phyloP scores from a whole-genome alignment of 192 early-diverging fungal genomes.

The Gonapodya sp. region DNA sequence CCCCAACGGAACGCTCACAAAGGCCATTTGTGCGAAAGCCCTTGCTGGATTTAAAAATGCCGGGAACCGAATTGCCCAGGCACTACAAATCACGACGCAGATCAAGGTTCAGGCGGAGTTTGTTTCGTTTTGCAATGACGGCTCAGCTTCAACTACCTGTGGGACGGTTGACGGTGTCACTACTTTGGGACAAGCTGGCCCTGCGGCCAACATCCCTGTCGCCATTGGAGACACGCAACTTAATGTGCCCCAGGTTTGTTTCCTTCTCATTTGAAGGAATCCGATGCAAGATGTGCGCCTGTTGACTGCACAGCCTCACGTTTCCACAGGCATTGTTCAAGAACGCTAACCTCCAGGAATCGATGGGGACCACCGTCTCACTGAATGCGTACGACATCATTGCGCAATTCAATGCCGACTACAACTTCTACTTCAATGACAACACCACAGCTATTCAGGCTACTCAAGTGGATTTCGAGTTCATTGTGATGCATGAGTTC shows the following conservation, averaged over 20 bases:
- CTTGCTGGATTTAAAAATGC: neutral
- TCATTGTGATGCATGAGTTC: constrained; percentile 8
- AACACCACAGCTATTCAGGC: neutral
- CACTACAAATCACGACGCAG: neutral
- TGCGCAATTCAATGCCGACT: constrained; percentile 9
- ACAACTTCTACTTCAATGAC: constrained; percentile 5
- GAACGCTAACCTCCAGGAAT: neutral
- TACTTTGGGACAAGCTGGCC: neutral
- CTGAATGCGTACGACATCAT: constrained; percentile 3
- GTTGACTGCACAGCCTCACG: too few relatives aligned
- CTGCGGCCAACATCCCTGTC: neutral
- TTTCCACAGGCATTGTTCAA: constrained; percentile 2
- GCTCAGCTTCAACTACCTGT: neutral
- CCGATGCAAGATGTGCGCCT: neutral
- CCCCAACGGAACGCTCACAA: neutral
- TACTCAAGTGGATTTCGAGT: constrained; percentile 5
- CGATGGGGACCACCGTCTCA: neutral
- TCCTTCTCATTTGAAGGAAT: neutral
- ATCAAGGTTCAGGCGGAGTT: constrained; percentile 7
- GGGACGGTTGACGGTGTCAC: neutral
- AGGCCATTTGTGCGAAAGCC: neutral
- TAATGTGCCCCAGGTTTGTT: neutral
- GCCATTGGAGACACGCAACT: neutral
- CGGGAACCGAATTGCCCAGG: neutral
- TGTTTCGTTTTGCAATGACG: neutral